phyloP scores from a whole-genome alignment of 2,329 filamentous ascomycete genomes.

The Neopestalotiopsis clavispora region DNA sequence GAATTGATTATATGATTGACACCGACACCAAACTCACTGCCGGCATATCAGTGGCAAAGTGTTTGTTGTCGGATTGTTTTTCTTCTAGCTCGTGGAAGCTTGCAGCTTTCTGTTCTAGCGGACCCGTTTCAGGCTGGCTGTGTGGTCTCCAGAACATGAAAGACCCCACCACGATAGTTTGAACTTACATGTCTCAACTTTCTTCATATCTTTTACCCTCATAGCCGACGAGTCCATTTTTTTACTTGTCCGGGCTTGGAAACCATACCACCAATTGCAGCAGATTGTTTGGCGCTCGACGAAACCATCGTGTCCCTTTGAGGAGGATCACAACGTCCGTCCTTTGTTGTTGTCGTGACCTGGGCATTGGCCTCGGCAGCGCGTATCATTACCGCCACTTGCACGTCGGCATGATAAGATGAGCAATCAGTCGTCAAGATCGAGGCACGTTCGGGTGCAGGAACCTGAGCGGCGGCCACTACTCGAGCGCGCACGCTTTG shows the following conservation, averaged over 20 bases:
- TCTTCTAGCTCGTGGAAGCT: not conserved
- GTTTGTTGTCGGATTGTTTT: not conserved
- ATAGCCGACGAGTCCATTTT: not conserved
- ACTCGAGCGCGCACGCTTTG: conserved; percentile 40
- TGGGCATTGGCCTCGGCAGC: not conserved
- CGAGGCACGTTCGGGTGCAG: conserved; percentile 23
- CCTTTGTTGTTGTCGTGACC: not conserved
- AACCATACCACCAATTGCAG: not conserved
- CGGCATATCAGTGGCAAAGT: not conserved
- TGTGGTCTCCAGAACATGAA: not conserved
- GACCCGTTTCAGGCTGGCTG: not conserved
- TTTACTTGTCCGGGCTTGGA: not conserved
- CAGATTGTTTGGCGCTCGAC: not conserved
- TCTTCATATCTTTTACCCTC: not conserved
- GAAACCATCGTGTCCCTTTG: not conserved
- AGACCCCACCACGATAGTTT: conserved; percentile 1
- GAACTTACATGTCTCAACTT: not conserved
- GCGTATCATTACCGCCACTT: not conserved
- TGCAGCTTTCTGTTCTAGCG: not conserved
- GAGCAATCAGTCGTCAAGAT: conserved; percentile 16
- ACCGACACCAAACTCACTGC: not conserved
- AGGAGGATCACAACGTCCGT: not conserved
- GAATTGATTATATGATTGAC: too few species aligned
- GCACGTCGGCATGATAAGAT: conserved; percentile 14
- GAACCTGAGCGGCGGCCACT: conserved; percentile 41